A percentile compares a stretch with the other conserved stretches of the same genome.
phyloP scores from a whole-genome alignment of 2,329 filamentous ascomycete species.

The Hypoxylon sp. region DNA sequence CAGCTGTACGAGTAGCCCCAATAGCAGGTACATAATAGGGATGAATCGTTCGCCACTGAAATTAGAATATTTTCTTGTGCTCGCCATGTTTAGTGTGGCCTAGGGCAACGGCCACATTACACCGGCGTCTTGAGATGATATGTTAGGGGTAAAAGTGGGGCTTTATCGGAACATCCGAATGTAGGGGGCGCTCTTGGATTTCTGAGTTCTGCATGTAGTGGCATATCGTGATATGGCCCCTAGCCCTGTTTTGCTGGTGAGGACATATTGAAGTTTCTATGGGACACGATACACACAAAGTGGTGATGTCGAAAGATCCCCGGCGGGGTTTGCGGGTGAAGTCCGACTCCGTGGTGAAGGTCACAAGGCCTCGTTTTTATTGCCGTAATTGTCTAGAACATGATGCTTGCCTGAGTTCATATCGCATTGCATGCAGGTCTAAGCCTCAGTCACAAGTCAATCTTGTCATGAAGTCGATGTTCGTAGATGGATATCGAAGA shows the following conservation, averaged over 20 bases:
- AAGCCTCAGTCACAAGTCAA: neutral
- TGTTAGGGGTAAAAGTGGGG: neutral
- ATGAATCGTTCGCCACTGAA: neutral
- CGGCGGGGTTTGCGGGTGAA: slow-evolving; percentile 7
- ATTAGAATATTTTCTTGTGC: neutral
- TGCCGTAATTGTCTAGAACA: neutral
- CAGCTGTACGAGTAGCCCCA: neutral
- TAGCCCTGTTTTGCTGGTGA: neutral
- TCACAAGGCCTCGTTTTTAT: neutral
- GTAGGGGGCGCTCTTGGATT: too few relatives aligned
- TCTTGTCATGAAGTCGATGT: neutral
- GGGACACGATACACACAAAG: neutral
- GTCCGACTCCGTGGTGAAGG: slow-evolving; percentile 17
- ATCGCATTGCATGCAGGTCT: neutral
- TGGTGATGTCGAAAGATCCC: neutral
- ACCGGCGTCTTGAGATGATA: neutral
- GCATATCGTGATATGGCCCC: neutral
- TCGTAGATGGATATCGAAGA: neutral
- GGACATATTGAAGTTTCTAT: neutral
- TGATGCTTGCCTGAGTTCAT: neutral
- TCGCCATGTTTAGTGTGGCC: neutral
- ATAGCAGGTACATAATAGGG: neutral
- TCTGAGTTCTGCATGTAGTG: neutral
- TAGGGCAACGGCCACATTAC: neutral
- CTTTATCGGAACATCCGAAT: neutral